Conservation (phyloP, 2,329 filamentous ascomycete species). For the Sporothrix phasma region DNA sequence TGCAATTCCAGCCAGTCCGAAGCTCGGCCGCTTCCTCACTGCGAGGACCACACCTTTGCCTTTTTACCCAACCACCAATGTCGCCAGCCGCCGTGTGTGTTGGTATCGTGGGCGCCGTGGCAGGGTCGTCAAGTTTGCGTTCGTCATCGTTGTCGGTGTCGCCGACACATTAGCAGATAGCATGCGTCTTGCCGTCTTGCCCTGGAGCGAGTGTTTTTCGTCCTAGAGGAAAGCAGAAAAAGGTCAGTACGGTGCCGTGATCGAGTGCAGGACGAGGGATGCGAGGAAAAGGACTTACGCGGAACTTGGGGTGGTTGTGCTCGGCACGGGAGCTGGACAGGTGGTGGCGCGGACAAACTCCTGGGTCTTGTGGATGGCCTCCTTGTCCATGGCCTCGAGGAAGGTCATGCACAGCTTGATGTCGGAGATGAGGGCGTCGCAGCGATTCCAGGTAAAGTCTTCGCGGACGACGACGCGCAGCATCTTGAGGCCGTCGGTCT, state of each 20-base stretch:
- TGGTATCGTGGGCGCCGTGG: not conserved
- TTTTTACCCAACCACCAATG: not conserved
- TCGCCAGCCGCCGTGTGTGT: not conserved
- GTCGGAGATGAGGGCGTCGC: conserved; percentile 67
- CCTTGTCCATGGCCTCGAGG: conserved; percentile 63
- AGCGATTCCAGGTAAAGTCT: conserved; percentile 76
- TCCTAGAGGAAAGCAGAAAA: conserved; percentile 32
- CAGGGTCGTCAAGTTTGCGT: conserved; percentile 1
- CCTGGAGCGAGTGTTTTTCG: conserved; percentile 80
- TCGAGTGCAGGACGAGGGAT: not conserved
- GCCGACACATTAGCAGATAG: conserved; percentile 52
- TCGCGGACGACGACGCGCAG: conserved; percentile 87
- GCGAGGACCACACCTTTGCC: not conserved
- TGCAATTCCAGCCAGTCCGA: not conserved
- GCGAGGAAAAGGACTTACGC: conserved; percentile 30
- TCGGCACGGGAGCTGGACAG: conserved; percentile 42
- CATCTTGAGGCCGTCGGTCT: conserved; percentile 77
- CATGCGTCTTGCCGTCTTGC: conserved; percentile 88
- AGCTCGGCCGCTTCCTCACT: not conserved
- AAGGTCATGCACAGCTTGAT: conserved; percentile 66
- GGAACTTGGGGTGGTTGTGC: conserved; percentile 42
- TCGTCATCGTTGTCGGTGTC: not conserved
- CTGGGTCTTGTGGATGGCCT: conserved; percentile 58
- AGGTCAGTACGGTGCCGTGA: conserved; percentile 1
- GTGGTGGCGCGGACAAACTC: conserved; percentile 51